Evolutionary conservation across 2,329 filamentous ascomycete genomes (phyloP).

Genomic region (Pseudogymnoascus sp.): DNA sequence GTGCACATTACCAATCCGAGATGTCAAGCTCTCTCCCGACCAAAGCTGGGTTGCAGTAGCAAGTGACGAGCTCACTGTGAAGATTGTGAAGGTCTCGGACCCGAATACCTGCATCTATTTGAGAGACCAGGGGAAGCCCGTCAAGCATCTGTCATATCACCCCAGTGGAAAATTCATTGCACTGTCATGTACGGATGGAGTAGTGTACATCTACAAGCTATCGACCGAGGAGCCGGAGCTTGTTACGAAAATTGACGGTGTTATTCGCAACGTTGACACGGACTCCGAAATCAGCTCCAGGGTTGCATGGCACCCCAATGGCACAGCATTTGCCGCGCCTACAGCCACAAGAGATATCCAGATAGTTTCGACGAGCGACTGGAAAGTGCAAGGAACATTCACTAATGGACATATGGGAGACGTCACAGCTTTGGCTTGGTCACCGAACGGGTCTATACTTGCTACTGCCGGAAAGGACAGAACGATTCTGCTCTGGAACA

Average conservation of each 20-base stretch:
- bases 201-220: slow-evolving; percentile 83
- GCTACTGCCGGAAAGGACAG: slow-evolving; percentile 60
- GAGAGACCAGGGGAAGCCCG: slow-evolving; percentile 73
- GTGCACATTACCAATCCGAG: slow-evolving; percentile 76
- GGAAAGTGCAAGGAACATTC: slow-evolving; percentile 78
- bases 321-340: slow-evolving; percentile 77
- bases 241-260: slow-evolving; percentile 72
- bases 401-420: slow-evolving; percentile 70
- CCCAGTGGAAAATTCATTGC: slow-evolving; percentile 66
- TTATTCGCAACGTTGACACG: slow-evolving; percentile 70
- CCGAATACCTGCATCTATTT: slow-evolving; percentile 68
- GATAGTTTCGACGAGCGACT: slow-evolving; percentile 79
- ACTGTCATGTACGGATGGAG: slow-evolving; percentile 79
- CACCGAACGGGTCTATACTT: slow-evolving; percentile 83
- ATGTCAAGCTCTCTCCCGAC: slow-evolving; percentile 74
- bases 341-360: slow-evolving; percentile 77
- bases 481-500: slow-evolving; percentile 77
- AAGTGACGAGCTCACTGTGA: slow-evolving; percentile 91
- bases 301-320: slow-evolving; percentile 88
- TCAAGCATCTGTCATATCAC: slow-evolving; percentile 88
- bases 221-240: slow-evolving; percentile 70
- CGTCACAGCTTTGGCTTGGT: slow-evolving; percentile 85
- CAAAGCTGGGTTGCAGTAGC: slow-evolving; percentile 84
- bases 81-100: slow-evolving; percentile 75
- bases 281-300: slow-evolving; percentile 68